A percentile compares a stretch with the other conserved stretches of the same genome.
phyloP scores from a whole-genome alignment of 805 yeast genomes.

The Pichia occidentalis region DNA sequence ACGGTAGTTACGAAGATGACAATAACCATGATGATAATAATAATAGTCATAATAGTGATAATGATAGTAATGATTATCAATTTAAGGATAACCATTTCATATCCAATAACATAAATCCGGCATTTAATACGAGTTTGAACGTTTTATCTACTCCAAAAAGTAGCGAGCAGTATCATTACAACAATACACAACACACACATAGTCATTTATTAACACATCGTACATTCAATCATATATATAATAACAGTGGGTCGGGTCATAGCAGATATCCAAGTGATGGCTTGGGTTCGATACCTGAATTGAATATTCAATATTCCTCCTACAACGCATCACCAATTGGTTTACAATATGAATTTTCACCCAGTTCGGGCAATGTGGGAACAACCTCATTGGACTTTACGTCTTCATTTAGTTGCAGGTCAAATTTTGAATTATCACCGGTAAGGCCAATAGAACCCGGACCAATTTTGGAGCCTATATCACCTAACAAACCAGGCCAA shows the following conservation, averaged over 20 bases:
- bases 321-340: conserved; percentile 16
- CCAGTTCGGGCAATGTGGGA: conserved; percentile 19
- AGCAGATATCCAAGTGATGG: conserved; percentile 4
- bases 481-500: conserved; percentile 36
- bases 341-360: conserved; percentile 21
- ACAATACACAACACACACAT: background rate
- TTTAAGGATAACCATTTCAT: background rate
- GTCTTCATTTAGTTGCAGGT: conserved; percentile 59
- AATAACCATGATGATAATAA: conserved; percentile 1
- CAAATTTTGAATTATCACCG: conserved; percentile 60
- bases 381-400: conserved; percentile 42
- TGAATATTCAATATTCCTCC: conserved; percentile 11
- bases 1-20: conserved; percentile 5
- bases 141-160: conserved; percentile 1
- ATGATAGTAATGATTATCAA: background rate
- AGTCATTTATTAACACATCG: conserved; percentile 1
- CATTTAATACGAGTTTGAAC: too few relatives aligned
- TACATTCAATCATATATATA: conserved; percentile 1
- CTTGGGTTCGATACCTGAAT: conserved; percentile 11
- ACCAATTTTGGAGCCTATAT: conserved; percentile 57
- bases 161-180: too few relatives aligned
- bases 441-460: conserved; percentile 50
- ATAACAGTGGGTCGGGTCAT: background rate
- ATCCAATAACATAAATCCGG: too few relatives aligned
- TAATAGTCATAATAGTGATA: background rate